Evolutionary conservation across 139 green algal species (phyloP), one percentile per base, ranked within the genome.

Genomic region (Tetradesmus obliquus): DNA sequence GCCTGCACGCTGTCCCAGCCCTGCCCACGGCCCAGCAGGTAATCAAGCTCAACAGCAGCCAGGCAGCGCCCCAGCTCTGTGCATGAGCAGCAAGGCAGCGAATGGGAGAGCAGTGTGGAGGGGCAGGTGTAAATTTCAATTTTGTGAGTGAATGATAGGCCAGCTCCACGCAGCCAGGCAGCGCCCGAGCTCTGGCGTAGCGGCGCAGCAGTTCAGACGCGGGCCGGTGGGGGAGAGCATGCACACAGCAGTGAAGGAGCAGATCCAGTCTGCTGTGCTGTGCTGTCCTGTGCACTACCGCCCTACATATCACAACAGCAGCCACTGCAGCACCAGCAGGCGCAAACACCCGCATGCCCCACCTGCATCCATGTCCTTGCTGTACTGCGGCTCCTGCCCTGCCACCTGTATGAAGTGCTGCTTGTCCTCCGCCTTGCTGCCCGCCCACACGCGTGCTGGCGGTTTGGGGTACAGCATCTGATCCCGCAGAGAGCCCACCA

Each of bases 401-500:
- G 88, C 88, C 32, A 86, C 62, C 32, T 60, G 22, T 20, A 19
- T 32, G 24, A 86, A 91, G 17, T 60, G 76, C 76, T 86, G 62
- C 89, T 89, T 82, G 15, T 93, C 93, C 0, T 13, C 74, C 6
- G 83, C 54, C 12, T 84, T 92, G 22, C 95, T 93, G 22, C 84
- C 91, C 6, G 84, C 90, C 92, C 93, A 97, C 71, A 98, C 96
- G 1, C 84, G 57, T 4, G 87, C 72, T 1, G 97, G 97, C 5
- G 97, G 96, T 90, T 96, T 94, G 2, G 97, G 97, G 95, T 99
- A 98, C 81, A 98, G 94, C 84, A 99, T 94, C 95, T 99, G 97
- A 93, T 99, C 97, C 1, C 97, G 94, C 82, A 99, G 94, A 22
- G 95, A 97, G 86, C 97, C 96, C 0, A 91, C 92, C 20, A 97